Evolutionary conservation across 2,329 filamentous ascomycete genomes (phyloP), one percentile per base, ranked within the genome.

Genomic region (Botryotinia globosa): DNA sequence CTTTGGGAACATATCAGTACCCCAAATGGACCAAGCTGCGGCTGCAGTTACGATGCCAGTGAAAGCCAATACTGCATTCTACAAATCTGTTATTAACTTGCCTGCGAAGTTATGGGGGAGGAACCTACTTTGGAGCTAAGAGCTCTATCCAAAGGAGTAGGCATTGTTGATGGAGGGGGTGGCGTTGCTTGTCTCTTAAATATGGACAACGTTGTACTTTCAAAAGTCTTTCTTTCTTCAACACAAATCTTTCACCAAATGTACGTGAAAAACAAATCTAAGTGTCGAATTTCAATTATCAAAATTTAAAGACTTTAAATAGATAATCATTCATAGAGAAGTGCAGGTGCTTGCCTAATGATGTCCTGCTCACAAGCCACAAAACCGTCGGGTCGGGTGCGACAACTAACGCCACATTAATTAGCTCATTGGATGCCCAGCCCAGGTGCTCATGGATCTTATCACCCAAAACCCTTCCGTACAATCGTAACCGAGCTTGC

Each of bases 11-110:
- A 98, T 87, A 75, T 95, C 93, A 70, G 48, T 64, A 72, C 94
- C 94, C 90, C 92, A 97, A 78, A 98, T 95, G 29, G 89, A 88
- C 91, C 92, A 97, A 59, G 89, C 89, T 25, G 94, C 92, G 2
- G 92, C 94, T 2, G 92, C 93, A 10, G 92, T 92, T 22, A 98
- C 88, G 69, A 97, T 87, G 16, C 92, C 93, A 7, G 92, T 90
- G 80, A 98, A 98, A 29, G 90, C 93, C 90, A 83, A 72, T 72
- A 94, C 87, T 73, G 91, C 84, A 78, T 91, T 92, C 91, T 93
- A 78, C 16, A 16, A 34, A 77, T 74, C 65, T 59, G 22, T 58
- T 42, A 18, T 34, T n/a, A 3, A 22, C 29, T 48, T 65, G 4
- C 22, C 12, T 44, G 51, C 61, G 22, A 25, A 39, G 56, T 37